These are phyloP conservation scores for Penstemon davidsonii DNA, from an alignment of 257 asterid genomes.

Conservation along the genomic window DNA sequence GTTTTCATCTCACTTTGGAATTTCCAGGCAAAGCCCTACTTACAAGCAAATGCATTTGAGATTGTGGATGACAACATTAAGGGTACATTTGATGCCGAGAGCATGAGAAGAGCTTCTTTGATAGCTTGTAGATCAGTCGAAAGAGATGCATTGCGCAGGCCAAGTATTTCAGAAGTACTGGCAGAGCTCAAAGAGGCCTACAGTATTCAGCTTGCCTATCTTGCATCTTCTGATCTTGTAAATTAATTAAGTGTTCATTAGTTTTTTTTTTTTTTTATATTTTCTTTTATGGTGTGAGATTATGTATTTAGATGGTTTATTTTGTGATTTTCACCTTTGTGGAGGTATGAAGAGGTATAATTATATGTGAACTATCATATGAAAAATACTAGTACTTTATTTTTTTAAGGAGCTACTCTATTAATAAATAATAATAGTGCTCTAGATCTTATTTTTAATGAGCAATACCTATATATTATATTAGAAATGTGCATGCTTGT, in stretches of 20 bases:
- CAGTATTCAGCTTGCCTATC: slow-evolving; percentile 71
- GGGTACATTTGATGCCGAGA: slow-evolving; percentile 74
- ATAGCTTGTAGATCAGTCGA: slow-evolving; percentile 89
- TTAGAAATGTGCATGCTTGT: too few species aligned
- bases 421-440: too few species aligned
- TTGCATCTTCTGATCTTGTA: slow-evolving; percentile 54
- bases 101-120: slow-evolving; percentile 79
- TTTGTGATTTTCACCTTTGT: neutral
- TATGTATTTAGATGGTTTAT: slow-evolving; percentile 4
- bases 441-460: too few species aligned
- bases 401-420: too few species aligned
- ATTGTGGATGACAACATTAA: slow-evolving; percentile 77
- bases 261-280: neutral
- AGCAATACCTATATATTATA: too few species aligned
- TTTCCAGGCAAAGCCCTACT: slow-evolving; percentile 89
- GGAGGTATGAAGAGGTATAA: neutral
- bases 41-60: slow-evolving; percentile 95
- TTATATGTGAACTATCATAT: slow-evolving; percentile 1
- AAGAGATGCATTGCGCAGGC: slow-evolving; percentile 82
- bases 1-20: slow-evolving; percentile 22
- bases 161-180: slow-evolving; percentile 64
- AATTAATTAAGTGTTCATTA: slow-evolving; percentile 28
- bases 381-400: too few species aligned
- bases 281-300: neutral
- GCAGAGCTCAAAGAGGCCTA: slow-evolving; percentile 82